A percentile compares a stretch with the other conserved stretches of the same genome.
These are phyloP conservation scores for Penicillium sp. DNA, from an alignment of 2,329 filamentous ascomycete genomes.

Conservation along the genomic window DNA sequence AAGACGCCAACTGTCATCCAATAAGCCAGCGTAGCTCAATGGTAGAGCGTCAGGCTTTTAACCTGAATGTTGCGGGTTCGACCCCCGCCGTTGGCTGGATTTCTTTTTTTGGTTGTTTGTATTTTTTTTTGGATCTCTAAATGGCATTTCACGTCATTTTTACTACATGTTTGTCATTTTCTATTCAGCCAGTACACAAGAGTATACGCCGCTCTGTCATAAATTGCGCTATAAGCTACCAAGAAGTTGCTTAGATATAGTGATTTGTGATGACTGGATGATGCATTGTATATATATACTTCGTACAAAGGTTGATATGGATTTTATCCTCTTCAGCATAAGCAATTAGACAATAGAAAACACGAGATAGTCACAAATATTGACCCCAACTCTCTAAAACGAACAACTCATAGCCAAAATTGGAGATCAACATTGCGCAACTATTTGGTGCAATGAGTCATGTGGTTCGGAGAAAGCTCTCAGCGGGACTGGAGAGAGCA, in stretches of 20 bases:
- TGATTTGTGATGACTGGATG: too few relatives aligned
- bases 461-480: conserved; percentile 2
- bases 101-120: neutral
- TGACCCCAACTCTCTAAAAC: neutral
- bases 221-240: too few relatives aligned
- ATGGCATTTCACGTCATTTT: too few relatives aligned
- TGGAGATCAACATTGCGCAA: neutral
- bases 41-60: neutral
- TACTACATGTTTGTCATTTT: too few relatives aligned
- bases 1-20: neutral
- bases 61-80: conserved; percentile 1
- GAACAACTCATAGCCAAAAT: neutral
- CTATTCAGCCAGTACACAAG: too few relatives aligned
- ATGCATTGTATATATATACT: too few relatives aligned
- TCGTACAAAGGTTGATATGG: too few relatives aligned
- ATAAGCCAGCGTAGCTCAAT: neutral
- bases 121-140: neutral
- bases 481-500: neutral
- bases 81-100: conserved; percentile 1
- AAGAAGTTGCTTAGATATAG: too few relatives aligned
- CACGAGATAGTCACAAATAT: neutral
- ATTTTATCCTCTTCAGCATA: too few relatives aligned
- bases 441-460: conserved; percentile 3
- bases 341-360: too few relatives aligned
- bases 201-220: too few relatives aligned